These are phyloP conservation scores for Alloteropsis semialata DNA, from an alignment of 176 grass and related monocot species.

Conservation along the genomic window DNA sequence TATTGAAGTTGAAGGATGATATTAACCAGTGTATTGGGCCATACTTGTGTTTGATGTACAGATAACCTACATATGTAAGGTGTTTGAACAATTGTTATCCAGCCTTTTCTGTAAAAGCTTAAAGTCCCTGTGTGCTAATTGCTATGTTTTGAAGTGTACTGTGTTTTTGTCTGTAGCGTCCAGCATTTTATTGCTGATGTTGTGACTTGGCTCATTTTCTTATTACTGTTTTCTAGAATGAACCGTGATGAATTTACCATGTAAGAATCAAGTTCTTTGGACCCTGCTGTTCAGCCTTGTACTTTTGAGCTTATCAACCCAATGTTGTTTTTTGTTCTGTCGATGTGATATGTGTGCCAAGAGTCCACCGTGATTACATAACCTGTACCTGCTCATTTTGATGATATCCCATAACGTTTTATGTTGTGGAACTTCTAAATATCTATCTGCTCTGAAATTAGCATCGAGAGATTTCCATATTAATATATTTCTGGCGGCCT, in stretches of 20 bases:
- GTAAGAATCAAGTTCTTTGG: background rate
- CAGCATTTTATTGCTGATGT: background rate
- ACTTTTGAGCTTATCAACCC: background rate
- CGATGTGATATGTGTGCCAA: background rate
- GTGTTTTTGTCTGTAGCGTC: background rate
- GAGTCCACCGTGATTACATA: background rate
- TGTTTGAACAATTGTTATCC: background rate
- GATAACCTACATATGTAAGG: background rate
- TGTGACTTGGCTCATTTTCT: background rate
- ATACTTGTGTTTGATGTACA: background rate
- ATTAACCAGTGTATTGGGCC: background rate
- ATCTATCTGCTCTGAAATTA: too few relatives aligned
- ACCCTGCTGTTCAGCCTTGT: background rate
- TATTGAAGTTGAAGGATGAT: background rate
- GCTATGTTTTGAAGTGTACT: background rate
- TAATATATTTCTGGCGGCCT: too few relatives aligned
- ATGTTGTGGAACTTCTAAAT: too few relatives aligned
- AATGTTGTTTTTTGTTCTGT: background rate
- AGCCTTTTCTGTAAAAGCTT: background rate
- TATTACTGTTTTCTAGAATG: background rate
- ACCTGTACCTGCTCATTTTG: too few relatives aligned
- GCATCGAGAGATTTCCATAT: too few relatives aligned
- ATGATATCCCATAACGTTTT: too few relatives aligned
- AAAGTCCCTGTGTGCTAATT: background rate
- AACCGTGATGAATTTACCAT: background rate